phyloP scores from a whole-genome alignment of 805 yeast species.

The Cyberlindnera xylosilytica region DNA sequence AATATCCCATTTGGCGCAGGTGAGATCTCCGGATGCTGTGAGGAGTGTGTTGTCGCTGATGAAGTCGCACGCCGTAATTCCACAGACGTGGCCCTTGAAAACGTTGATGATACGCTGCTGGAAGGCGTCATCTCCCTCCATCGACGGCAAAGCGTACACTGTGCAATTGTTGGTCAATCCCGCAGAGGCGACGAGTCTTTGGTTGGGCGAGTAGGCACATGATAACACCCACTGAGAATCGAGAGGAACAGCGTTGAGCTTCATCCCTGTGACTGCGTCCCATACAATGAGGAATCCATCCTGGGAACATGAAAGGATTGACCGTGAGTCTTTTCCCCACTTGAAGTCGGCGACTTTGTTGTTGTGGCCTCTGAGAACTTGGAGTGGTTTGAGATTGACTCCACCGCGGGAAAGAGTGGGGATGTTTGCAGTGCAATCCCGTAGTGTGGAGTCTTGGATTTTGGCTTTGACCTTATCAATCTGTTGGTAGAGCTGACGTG shows the following conservation, averaged over 20 bases:
- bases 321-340: slow-evolving; percentile 64
- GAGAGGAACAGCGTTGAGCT: slow-evolving; percentile 64
- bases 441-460: slow-evolving; percentile 44
- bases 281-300: slow-evolving; percentile 84
- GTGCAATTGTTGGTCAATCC: slow-evolving; percentile 82
- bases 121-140: slow-evolving; percentile 27
- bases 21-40: slow-evolving; percentile 81
- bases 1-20: slow-evolving; percentile 78
- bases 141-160: slow-evolving; percentile 45
- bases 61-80: slow-evolving; percentile 73
- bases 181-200: slow-evolving; percentile 68
- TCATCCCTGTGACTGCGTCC: slow-evolving; percentile 74
- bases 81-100: slow-evolving; percentile 80
- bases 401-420: slow-evolving; percentile 13
- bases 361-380: slow-evolving; percentile 51
- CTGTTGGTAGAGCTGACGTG: slow-evolving; percentile 46
- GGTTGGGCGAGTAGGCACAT: slow-evolving; percentile 69
- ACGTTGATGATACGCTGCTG: slow-evolving; percentile 46
- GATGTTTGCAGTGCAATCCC: slow-evolving; percentile 33
- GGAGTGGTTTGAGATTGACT: slow-evolving; percentile 35
- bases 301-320: slow-evolving; percentile 71
- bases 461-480: slow-evolving; percentile 41
- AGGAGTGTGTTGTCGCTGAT: slow-evolving; percentile 52
- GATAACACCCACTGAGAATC: slow-evolving; percentile 78
- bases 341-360: slow-evolving; percentile 67